Evolutionary conservation across 139 green algal genomes (phyloP).

Genomic region (Microglena sp.): DNA sequence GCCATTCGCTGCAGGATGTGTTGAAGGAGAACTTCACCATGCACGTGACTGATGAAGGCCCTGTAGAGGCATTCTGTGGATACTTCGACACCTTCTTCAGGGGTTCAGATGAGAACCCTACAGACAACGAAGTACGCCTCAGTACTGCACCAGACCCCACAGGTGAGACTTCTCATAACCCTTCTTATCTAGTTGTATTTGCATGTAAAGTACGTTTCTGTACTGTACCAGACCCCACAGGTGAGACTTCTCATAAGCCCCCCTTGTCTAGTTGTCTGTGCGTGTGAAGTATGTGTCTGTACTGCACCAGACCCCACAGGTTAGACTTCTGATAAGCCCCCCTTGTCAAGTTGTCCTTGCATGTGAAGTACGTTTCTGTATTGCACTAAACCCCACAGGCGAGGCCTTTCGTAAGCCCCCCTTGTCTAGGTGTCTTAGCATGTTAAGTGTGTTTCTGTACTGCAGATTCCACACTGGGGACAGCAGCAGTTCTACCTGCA

Average conservation of each 20-base stretch:
- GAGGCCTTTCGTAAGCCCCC: background rate
- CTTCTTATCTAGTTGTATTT: background rate
- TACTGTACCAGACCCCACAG: slow-evolving; percentile 74
- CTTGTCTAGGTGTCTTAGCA: background rate
- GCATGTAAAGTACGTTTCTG: slow-evolving; percentile 64
- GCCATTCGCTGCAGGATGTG: slow-evolving; percentile 29
- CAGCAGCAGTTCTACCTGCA: too few relatives aligned
- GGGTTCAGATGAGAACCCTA: slow-evolving; percentile 45
- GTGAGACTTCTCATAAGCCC: slow-evolving; percentile 8
- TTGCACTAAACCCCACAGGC: background rate
- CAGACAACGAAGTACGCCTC: slow-evolving; percentile 57
- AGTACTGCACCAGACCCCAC: slow-evolving; percentile 77
- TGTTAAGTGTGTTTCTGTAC: background rate
- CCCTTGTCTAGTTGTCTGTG: background rate
- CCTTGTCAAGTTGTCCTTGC: background rate
- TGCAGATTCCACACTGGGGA: too few relatives aligned
- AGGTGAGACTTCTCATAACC: slow-evolving; percentile 11
- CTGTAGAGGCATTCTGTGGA: slow-evolving; percentile 72
- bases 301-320: background rate
- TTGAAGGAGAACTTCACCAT: slow-evolving; percentile 40
- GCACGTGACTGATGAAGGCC: slow-evolving; percentile 46
- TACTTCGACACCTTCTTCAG: slow-evolving; percentile 33
- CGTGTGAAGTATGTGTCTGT: background rate
- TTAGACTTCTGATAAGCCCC: background rate
- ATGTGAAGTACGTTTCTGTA: background rate